phyloP scores from a whole-genome alignment of 208 protist genomes.

The Leishmania amazonensis region DNA sequence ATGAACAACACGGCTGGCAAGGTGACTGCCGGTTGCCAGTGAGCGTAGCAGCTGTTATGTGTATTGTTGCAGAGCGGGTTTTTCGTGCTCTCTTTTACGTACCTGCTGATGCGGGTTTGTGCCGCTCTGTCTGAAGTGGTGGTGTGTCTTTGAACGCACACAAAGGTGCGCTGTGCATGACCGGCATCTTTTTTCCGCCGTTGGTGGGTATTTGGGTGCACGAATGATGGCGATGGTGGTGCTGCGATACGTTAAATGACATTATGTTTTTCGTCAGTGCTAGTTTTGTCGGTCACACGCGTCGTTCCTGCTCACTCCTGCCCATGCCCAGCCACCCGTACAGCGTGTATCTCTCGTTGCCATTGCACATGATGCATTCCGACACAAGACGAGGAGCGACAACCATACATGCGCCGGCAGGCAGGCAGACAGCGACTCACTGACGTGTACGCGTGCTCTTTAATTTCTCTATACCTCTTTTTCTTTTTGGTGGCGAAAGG shows the following conservation, averaged over 20 bases:
- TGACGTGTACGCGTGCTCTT: not conserved
- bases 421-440: not conserved
- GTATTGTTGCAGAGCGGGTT: not conserved
- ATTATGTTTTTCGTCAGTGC: not conserved
- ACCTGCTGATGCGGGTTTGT: not conserved
- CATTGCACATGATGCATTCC: not conserved
- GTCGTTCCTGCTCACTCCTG: not conserved
- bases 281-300: not conserved
- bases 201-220: not conserved
- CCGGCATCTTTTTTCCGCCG: not conserved
- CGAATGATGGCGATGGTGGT: not conserved
- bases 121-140: not conserved
- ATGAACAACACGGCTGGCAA: constrained; percentile 92
- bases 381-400: not conserved
- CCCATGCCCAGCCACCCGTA: not conserved
- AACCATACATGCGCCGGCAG: not conserved
- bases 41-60: not conserved
- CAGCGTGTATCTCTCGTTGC: not conserved
- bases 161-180: not conserved
- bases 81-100: not conserved
- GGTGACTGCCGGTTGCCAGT: constrained; percentile 27
- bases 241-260: not conserved
- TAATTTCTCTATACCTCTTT: not conserved
- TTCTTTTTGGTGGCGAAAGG: not conserved
- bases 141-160: not conserved